A percentile compares a stretch with the other conserved stretches of the same genome.
phyloP scores from a whole-genome alignment of 148 eudicot species.

The Rhododendron mucronatum region DNA sequence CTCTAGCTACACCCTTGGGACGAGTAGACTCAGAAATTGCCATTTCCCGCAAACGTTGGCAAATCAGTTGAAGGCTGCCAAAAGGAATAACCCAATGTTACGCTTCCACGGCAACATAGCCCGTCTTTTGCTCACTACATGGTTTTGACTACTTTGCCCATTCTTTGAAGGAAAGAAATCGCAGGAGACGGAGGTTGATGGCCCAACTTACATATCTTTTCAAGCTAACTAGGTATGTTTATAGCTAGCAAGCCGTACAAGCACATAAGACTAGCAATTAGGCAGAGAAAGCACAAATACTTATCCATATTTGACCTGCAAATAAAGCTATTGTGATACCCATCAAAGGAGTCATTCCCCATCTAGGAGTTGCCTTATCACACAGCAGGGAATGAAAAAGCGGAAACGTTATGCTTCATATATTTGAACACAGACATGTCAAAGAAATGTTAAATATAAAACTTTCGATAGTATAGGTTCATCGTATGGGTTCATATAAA shows the following conservation, averaged over 20 bases:
- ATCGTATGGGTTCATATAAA: neutral
- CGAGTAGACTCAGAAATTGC: conserved; percentile 45
- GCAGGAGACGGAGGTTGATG: neutral
- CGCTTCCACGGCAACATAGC: neutral
- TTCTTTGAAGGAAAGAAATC: neutral
- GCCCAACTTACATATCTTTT: neutral
- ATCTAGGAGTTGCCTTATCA: neutral
- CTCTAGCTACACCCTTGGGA: conserved; percentile 40
- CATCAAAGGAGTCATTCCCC: neutral
- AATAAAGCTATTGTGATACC: neutral
- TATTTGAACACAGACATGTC: neutral
- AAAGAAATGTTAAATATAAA: neutral
- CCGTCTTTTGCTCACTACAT: neutral
- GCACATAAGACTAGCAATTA: neutral
- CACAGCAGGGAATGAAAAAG: neutral
- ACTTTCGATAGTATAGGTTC: neutral
- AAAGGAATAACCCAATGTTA: neutral
- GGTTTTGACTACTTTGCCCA: neutral
- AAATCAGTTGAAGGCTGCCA: conserved; percentile 63
- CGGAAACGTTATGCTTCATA: neutral
- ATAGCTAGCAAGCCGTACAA: neutral
- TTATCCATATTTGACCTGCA: neutral
- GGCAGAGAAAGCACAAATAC: neutral
- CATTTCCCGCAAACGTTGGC: conserved; percentile 60
- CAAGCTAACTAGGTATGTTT: neutral